Evolutionary conservation across 2,329 filamentous ascomycete species (phyloP), one percentile per base, ranked within the genome.

Genomic region (Corinectria fuckeliana): DNA sequence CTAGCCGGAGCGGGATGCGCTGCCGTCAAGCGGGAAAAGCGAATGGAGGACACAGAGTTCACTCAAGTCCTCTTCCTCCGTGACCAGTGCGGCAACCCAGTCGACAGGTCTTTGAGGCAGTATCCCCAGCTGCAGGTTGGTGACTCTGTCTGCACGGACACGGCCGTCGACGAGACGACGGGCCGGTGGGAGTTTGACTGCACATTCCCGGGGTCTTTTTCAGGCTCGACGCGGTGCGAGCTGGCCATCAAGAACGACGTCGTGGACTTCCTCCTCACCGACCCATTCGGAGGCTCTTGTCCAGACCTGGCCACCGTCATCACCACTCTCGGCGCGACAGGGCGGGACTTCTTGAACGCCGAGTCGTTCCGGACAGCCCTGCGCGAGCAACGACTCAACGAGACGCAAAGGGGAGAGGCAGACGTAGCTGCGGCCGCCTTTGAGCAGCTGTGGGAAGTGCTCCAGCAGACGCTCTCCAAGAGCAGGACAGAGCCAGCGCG

Each of bases 101-200:
- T 76, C n/a, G 63, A 64, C 2, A 65, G 58, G 28, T 59, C 62
- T 8, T 62, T 75, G 14, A 65, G 67, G 6, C 65, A 55, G 48
- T 77, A 68, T 53, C 75, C 70, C 4, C 61, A 67, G 11, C 70
- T 78, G 11, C 60, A 58, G 2, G 59, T 78, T 6, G 76, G 75
- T 2, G 66, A 69, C 5, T 71, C 73, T 0, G 62, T 68, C 8
- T 78, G 76, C 53, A 62, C 62, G 1, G 65, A 71, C 3, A 64
- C 73, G 5, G 52, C 62, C 5, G 69, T 74, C 1, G 69, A 74
- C 16, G 69, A 68, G 23, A 18, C 57, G 0, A 69, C 62, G 3
- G 75, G 75, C 0, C 63, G 61, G 1, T 77, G 75, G 75, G 65
- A 69, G 25, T 77, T 77, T 59, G 71, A 72, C 23, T 78, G 76